phyloP scores from a whole-genome alignment of 2,329 filamentous ascomycete genomes.

The Phoma sp. region DNA sequence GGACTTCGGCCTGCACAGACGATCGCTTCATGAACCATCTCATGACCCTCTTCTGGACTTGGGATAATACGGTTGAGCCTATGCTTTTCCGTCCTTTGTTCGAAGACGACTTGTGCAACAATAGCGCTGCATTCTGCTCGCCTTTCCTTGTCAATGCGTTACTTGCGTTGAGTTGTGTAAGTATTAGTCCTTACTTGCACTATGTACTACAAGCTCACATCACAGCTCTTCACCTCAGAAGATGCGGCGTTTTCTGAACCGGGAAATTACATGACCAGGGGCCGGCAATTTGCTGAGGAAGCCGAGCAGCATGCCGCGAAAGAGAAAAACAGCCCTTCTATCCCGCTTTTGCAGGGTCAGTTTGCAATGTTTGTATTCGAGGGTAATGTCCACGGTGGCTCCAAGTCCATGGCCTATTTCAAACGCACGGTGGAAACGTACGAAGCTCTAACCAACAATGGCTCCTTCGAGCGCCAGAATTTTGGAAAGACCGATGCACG shows the following conservation, averaged over 20 bases:
- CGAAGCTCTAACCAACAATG: not conserved
- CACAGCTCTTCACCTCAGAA: not conserved
- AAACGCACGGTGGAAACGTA: not conserved
- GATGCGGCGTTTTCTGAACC: not conserved
- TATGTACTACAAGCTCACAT: not conserved
- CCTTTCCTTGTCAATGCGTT: conserved; percentile 2
- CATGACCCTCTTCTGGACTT: not conserved
- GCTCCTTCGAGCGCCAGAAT: not conserved
- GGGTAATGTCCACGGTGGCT: not conserved
- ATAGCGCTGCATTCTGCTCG: not conserved
- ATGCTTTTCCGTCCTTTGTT: not conserved
- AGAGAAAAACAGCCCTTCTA: not conserved
- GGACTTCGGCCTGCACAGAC: not conserved
- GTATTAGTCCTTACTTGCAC: not conserved
- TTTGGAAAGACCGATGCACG: not conserved
- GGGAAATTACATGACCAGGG: not conserved
- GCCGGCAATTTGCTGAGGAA: not conserved
- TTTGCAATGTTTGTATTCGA: not conserved
- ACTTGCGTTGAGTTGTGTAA: conserved; percentile 1
- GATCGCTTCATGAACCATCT: not conserved
- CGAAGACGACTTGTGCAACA: not conserved
- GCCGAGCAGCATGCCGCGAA: not conserved
- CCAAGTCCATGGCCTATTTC: conserved; percentile 1
- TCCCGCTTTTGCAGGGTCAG: not conserved
- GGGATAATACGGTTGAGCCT: not conserved